Conservation (phyloP, 2,329 filamentous ascomycete genomes). For the Aspergillus vadensis region DNA sequence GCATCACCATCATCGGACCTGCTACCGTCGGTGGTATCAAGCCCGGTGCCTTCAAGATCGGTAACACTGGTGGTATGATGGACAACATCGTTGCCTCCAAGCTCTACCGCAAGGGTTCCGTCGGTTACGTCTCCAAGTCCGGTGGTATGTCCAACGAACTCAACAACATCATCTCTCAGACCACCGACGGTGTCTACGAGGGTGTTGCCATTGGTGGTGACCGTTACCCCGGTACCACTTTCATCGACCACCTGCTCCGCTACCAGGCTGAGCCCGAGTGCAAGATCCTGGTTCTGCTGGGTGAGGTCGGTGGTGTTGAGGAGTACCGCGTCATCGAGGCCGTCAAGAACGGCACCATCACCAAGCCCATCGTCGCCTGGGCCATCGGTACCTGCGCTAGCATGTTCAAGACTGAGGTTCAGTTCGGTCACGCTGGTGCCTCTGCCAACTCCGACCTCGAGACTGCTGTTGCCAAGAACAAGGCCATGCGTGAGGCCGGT, state of each 20-base stretch:
- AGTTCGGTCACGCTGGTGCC: conserved; percentile 97
- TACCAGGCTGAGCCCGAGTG: conserved; percentile 96
- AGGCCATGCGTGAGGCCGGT: conserved; percentile 91
- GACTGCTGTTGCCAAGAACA: conserved; percentile 95
- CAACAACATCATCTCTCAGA: conserved; percentile 98
- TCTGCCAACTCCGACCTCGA: conserved; percentile 99
- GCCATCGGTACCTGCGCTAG: conserved; percentile 98
- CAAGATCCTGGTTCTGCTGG: conserved; percentile 94
- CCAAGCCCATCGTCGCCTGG: conserved; percentile 98
- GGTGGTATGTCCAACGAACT: conserved; percentile 99
- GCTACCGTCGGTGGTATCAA: conserved; percentile 99
- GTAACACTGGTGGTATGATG: conserved; percentile 99
- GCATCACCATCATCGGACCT: conserved; percentile 96
- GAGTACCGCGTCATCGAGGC: conserved; percentile 99
- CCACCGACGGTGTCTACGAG: conserved; percentile 97
- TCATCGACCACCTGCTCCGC: conserved; percentile 96
- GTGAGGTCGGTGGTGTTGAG: conserved; percentile 98
- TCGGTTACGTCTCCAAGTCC: conserved; percentile 99
- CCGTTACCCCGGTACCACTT: conserved; percentile 96
- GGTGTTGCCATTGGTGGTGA: conserved; percentile 99
- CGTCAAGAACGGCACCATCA: conserved; percentile 90
- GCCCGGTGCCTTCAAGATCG: conserved; percentile 99
- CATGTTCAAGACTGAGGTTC: conserved; percentile 99
- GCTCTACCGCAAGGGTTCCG: conserved; percentile 98
- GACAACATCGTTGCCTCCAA: conserved; percentile 99